Conservation (phyloP, 1,284 basidiomycete species). For the Apiotrichum sp. region DNA sequence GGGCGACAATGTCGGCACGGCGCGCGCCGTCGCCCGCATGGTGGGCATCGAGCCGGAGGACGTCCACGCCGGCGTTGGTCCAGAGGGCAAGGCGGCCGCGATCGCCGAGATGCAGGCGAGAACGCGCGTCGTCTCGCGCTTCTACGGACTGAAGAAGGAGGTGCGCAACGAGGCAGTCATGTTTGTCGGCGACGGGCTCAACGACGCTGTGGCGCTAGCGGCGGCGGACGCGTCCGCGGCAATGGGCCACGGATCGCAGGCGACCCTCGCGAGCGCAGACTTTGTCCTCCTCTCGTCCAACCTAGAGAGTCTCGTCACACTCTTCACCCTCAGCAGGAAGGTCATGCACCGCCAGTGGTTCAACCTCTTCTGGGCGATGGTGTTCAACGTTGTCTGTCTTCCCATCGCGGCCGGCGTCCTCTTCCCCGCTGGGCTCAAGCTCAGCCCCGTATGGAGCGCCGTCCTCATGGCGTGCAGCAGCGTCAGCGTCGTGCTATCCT, state of each 20-base stretch:
- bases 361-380: slow-evolving; percentile 85
- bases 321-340: slow-evolving; percentile 76
- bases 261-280: slow-evolving; percentile 95
- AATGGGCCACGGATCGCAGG: slow-evolving; percentile 90
- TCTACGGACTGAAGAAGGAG: slow-evolving; percentile 29
- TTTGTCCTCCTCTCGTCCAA: slow-evolving; percentile 96
- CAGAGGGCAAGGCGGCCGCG: slow-evolving; percentile 72
- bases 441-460: slow-evolving; percentile 97
- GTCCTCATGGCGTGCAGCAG: slow-evolving; percentile 98
- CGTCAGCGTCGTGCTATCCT: slow-evolving; percentile 92
- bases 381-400: slow-evolving; percentile 89
- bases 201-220: slow-evolving; percentile 94
- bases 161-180: slow-evolving; percentile 63
- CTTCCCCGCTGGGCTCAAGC: slow-evolving; percentile 73
- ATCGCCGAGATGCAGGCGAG: slow-evolving; percentile 9
- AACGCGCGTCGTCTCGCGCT: neutral
- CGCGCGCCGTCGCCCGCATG: slow-evolving; percentile 73
- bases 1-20: slow-evolving; percentile 76
- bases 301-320: slow-evolving; percentile 89
- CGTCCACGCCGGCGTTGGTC: slow-evolving; percentile 84
- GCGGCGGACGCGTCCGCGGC: slow-evolving; percentile 93
- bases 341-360: slow-evolving; percentile 81
- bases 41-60: slow-evolving; percentile 72
- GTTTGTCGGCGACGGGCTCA: slow-evolving; percentile 98
- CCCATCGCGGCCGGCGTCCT: slow-evolving; percentile 98